Conservation (phyloP, 2,329 filamentous ascomycete species). For the Metarhizium album region DNA sequence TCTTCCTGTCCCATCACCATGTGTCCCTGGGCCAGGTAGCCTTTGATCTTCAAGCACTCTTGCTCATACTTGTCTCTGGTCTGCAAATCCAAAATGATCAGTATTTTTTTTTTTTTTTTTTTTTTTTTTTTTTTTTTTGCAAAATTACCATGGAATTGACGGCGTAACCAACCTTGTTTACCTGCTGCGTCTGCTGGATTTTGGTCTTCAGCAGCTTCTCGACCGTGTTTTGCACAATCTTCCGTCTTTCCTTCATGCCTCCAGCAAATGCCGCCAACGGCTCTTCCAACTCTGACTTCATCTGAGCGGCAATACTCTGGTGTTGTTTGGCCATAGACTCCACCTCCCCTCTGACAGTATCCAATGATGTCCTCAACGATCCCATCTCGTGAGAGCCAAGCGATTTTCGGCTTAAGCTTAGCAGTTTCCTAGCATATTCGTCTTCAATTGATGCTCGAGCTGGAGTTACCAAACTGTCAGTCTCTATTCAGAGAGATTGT, state of each 20-base stretch:
- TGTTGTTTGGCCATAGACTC: slow-evolving; percentile 93
- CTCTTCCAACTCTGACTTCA: slow-evolving; percentile 94
- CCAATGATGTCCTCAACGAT: slow-evolving; percentile 71
- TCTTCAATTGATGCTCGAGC: slow-evolving; percentile 92
- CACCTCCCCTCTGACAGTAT: slow-evolving; percentile 78
- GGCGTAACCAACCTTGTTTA: slow-evolving; percentile 65
- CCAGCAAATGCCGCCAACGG: slow-evolving; percentile 84
- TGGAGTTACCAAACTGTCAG: slow-evolving; percentile 18
- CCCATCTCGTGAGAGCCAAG: slow-evolving; percentile 82
- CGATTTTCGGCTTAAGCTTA: slow-evolving; percentile 76
- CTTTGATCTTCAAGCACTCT: slow-evolving; percentile 96
- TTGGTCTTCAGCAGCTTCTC: slow-evolving; percentile 93
- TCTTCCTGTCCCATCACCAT: slow-evolving; percentile 99
- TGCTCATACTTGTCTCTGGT: slow-evolving; percentile 92
- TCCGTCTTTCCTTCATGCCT: slow-evolving; percentile 90
- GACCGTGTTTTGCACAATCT: slow-evolving; percentile 89
- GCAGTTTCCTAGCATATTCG: slow-evolving; percentile 83
- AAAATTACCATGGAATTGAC: not conserved
- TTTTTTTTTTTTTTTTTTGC: too few relatives aligned
- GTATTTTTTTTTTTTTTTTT: too few relatives aligned
- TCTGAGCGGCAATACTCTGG: slow-evolving; percentile 78
- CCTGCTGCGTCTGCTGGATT: slow-evolving; percentile 76
- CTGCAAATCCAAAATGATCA: slow-evolving; percentile 27
- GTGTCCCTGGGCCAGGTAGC: slow-evolving; percentile 93
- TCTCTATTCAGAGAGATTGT: not conserved